Evolutionary conservation across 2,329 filamentous ascomycete species (phyloP).

Genomic region (Scopulariopsis brevicaulis): DNA sequence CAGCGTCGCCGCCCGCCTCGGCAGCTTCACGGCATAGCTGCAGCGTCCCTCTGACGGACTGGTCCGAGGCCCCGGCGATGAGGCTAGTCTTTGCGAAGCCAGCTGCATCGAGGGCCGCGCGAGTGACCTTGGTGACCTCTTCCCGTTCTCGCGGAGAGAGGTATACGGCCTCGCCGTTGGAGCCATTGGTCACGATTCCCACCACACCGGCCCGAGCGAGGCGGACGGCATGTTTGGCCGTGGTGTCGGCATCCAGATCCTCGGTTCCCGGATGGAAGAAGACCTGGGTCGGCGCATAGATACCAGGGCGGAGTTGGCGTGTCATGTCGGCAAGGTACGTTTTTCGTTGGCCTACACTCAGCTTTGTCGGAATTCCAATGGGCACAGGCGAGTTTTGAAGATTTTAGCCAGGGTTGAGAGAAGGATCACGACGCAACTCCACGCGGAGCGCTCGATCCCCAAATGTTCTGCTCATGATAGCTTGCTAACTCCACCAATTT

Average conservation of each 20-base stretch:
- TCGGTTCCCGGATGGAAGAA: slow-evolving; percentile 48
- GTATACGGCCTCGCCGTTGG: slow-evolving; percentile 59
- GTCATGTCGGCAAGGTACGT: slow-evolving; percentile 4
- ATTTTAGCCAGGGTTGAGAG: background rate
- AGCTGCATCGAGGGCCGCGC: slow-evolving; percentile 39
- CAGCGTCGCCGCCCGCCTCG: slow-evolving; percentile 7
- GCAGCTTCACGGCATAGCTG: slow-evolving; percentile 7
- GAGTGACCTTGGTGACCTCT: slow-evolving; percentile 7
- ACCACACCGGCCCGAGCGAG: slow-evolving; percentile 55
- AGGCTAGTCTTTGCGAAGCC: slow-evolving; percentile 36
- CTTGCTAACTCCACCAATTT: background rate
- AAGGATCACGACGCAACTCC: background rate
- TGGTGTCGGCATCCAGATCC: slow-evolving; percentile 48
- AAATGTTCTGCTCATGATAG: background rate
- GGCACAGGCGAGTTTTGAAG: background rate
- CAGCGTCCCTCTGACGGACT: slow-evolving; percentile 10
- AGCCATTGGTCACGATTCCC: slow-evolving; percentile 58
- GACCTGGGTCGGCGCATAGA: slow-evolving; percentile 58
- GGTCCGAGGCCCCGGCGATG: slow-evolving; percentile 9
- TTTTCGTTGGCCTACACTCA: background rate
- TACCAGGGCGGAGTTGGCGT: slow-evolving; percentile 43
- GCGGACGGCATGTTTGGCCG: slow-evolving; percentile 45
- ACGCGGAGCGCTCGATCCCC: background rate
- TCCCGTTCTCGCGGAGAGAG: slow-evolving; percentile 7
- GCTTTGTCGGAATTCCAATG: background rate